Conservation (phyloP, 768 basidiomycete genomes). For the Leccinum disarticulatum region DNA sequence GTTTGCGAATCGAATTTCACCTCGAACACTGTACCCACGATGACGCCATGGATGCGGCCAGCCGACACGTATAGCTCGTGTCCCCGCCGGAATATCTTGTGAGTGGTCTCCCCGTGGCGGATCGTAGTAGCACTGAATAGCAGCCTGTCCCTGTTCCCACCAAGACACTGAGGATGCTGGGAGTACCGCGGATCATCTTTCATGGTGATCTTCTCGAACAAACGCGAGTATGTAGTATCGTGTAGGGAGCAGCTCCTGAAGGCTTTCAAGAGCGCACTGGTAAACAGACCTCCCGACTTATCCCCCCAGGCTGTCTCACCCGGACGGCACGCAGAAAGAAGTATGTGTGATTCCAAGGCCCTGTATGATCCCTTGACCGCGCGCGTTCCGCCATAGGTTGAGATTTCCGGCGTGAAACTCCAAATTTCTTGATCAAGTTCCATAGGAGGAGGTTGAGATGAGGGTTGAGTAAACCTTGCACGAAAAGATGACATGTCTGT, state of each 20-base stretch:
- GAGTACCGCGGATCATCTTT: no score
- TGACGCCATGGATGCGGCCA: constrained; percentile 20
- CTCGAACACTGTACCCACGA: constrained; percentile 15
- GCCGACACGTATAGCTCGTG: constrained; percentile 13
- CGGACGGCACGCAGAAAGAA: constrained; percentile 24
- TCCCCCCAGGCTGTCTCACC: constrained; percentile 15
- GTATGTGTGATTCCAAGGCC: constrained; percentile 20
- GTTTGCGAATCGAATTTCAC: constrained; percentile 2
- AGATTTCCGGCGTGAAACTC: neutral
- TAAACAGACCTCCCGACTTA: constrained; percentile 19
- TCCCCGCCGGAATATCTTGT: constrained; percentile 10
- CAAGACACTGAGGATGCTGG: constrained; percentile 24
- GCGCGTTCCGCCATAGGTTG: constrained; percentile 8
- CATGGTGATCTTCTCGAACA: constrained; percentile 7
- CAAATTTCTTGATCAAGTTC: constrained; percentile 15
- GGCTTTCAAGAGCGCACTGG: constrained; percentile 15
- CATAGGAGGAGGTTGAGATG: constrained; percentile 10
- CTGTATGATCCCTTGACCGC: constrained; percentile 11
- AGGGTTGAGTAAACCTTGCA: constrained; percentile 10
- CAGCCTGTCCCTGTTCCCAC: constrained; percentile 14
- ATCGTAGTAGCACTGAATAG: constrained; percentile 19
- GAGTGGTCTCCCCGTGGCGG: constrained; percentile 10
- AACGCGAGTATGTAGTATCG: constrained; percentile 15
- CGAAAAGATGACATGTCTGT: neutral
- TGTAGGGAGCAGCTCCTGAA: constrained; percentile 9